Evolutionary conservation across 2,329 filamentous ascomycete genomes (phyloP), one percentile per base, ranked within the genome.

Genomic region (Nothopassalora personata): DNA sequence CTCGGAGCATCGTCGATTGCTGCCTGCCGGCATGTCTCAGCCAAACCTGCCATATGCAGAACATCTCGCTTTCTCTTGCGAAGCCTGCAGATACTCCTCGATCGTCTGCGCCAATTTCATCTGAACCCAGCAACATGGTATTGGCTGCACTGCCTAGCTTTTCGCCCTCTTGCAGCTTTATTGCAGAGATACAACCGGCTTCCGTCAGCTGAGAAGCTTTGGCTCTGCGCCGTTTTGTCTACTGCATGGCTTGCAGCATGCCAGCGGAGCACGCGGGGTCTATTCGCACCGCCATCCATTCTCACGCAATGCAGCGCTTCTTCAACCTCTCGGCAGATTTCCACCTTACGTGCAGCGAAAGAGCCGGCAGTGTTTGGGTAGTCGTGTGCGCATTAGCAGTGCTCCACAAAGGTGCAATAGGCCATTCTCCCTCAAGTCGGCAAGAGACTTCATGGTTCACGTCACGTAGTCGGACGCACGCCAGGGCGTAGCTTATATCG

Each of bases 201-300:
- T 18, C 8, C 15, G 39, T 43, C 39, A 43, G 39, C 39, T 8
- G 39, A 43, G 39, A n/a, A 28, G 46, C 46, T 31, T 19, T 15
- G 28, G n/a, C 5, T 13, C 19, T 11, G 28, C 46, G 46, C 46
- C 46, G 28, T 31, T 28, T 15, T 49, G 19, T 31, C 46, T 49
- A 30, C 46, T 49, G 49, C 49, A 51, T 43, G 54, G 54, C 54
- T 27, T 56, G 54, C 54, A 56, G 54, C 18, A 51, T 56, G 54
- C 54, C 46, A 56, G 54, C 54, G 54, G 30, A 56, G 46, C 47
- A 55, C 48, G 46, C 34, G 46, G 54, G 54, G 54, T 30, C n/a
- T 28, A 6, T 28, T 15, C 15, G 19, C 28, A 30, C 28, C 46
- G 30, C 31, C 31, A 51, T 45, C 28, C 54, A 50, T 46, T 39